phyloP scores from a whole-genome alignment of 163 green algal genomes.

The Prototheca stagnorum region DNA sequence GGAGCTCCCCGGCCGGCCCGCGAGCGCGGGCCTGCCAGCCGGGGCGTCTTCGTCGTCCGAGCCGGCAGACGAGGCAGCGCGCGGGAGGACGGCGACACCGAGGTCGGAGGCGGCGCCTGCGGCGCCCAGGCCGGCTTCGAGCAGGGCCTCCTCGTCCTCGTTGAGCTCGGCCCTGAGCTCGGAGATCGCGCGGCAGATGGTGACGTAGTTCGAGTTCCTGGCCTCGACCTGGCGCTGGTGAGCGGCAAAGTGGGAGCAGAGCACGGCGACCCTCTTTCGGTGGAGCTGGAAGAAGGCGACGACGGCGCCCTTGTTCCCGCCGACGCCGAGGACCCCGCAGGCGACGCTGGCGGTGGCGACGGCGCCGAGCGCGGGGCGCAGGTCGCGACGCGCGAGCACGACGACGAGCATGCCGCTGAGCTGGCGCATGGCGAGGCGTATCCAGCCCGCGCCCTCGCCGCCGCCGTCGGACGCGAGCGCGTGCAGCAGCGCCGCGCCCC shows the following conservation, averaged over 20 bases:
- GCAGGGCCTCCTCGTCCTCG: constrained; percentile 11
- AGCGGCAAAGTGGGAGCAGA: constrained; percentile 84
- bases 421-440: no score
- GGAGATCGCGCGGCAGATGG: constrained; percentile 43
- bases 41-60: no score
- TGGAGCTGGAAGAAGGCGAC: constrained; percentile 65
- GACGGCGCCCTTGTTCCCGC: constrained; percentile 88
- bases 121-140: neutral
- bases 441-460: no score
- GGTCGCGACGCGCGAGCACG: constrained; percentile 37
- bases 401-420: constrained; percentile 70
- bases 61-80: no score
- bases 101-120: neutral
- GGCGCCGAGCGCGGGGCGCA: constrained; percentile 36
- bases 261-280: constrained; percentile 42
- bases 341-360: constrained; percentile 63
- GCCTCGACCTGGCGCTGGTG: constrained; percentile 68
- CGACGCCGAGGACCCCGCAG: constrained; percentile 74
- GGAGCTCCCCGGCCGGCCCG: no score
- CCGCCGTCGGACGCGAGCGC: constrained; percentile 32
- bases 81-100: no score
- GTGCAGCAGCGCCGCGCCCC: constrained; percentile 17
- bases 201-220: constrained; percentile 71
- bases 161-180: constrained; percentile 8
- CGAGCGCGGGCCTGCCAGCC: no score